Evolutionary conservation across 371 early-diverging fungal species (phyloP).

Genomic region (Smittium mucronatum): DNA sequence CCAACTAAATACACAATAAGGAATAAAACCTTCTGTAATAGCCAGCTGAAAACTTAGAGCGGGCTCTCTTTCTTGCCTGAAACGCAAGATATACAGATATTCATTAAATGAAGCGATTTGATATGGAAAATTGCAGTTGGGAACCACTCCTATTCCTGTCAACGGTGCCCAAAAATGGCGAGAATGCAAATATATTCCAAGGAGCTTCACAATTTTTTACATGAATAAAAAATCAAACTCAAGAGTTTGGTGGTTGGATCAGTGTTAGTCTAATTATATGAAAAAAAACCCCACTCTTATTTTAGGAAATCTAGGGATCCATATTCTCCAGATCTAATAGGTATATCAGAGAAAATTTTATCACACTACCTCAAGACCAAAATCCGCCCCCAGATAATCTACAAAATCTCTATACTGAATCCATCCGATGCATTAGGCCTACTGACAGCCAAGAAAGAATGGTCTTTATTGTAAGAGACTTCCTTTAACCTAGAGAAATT

Average conservation of each 20-base stretch:
- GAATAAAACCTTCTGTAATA: neutral
- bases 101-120: neutral
- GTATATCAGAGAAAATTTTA: too few relatives aligned
- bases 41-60: neutral
- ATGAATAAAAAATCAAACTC: neutral
- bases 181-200: neutral
- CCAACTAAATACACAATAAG: neutral
- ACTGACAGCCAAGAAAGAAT: neutral
- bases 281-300: neutral
- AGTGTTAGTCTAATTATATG: neutral
- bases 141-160: neutral
- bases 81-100: neutral
- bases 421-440: neutral
- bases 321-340: neutral
- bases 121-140: neutral
- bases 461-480: neutral
- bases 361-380: constrained; percentile 1
- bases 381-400: neutral
- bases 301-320: neutral
- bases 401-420: neutral
- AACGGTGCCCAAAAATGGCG: neutral
- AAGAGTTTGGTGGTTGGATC: neutral
- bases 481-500: neutral
- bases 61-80: neutral
- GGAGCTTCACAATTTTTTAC: neutral